A percentile compares a stretch with the other conserved stretches of the same genome.
phyloP scores from a whole-genome alignment of 225 moss, liverwort and hornwort species.

The Neckera pumila region DNA sequence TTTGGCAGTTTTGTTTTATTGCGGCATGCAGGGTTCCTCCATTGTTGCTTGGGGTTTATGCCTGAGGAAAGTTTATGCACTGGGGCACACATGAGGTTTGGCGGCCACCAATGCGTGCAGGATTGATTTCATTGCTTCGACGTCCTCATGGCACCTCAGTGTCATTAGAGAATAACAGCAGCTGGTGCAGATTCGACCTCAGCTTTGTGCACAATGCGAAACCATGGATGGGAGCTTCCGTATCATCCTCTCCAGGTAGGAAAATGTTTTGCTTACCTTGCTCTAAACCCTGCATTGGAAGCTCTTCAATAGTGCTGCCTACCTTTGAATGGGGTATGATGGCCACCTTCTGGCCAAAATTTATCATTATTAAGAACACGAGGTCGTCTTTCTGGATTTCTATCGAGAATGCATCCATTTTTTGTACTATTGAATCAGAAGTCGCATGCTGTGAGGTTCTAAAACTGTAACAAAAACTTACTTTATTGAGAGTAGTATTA shows the following conservation, averaged over 20 bases:
- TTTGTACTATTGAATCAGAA: neutral
- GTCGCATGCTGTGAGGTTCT: neutral
- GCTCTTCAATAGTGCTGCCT: neutral
- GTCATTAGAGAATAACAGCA: neutral
- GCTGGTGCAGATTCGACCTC: neutral
- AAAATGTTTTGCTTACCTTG: neutral
- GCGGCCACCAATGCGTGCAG: neutral
- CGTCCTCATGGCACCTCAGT: neutral
- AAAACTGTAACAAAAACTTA: neutral
- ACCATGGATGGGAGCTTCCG: constrained; percentile 85
- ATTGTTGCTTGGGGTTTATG: neutral
- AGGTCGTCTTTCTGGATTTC: neutral
- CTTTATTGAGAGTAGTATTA: neutral
- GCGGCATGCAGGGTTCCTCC: neutral
- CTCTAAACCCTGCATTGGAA: neutral
- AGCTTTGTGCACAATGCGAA: constrained; percentile 50
- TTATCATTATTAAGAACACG: neutral
- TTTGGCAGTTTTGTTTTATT: neutral
- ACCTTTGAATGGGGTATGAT: neutral
- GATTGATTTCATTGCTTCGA: neutral
- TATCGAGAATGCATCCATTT: neutral
- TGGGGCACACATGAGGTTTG: neutral
- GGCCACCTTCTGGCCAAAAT: neutral
- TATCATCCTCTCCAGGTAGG: constrained; percentile 66
- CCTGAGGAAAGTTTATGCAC: neutral